phyloP scores from a whole-genome alignment of 441 rosid genomes.

The Jatropha podagrica region DNA sequence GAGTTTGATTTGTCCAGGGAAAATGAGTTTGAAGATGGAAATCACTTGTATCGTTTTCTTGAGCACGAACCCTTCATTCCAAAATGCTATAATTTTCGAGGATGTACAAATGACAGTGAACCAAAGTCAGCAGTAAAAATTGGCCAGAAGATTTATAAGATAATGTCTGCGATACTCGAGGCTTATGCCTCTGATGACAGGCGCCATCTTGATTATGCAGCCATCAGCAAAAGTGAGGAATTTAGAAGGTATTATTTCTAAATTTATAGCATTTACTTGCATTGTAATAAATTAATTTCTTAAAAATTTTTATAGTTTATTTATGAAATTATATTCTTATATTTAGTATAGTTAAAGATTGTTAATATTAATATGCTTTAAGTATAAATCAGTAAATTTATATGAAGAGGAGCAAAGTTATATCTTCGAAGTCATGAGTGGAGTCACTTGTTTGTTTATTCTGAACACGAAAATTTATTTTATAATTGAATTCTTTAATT shows the following conservation, averaged over 20 bases:
- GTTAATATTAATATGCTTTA: too few relatives aligned
- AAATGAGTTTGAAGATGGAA: slow-evolving; percentile 81
- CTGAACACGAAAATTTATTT: too few relatives aligned
- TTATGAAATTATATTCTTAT: too few relatives aligned
- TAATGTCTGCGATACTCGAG: slow-evolving; percentile 87
- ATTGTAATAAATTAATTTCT: too few relatives aligned
- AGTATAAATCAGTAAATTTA: too few relatives aligned
- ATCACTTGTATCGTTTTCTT: slow-evolving; percentile 69
- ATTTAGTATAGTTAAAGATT: too few relatives aligned
- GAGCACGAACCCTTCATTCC: slow-evolving; percentile 78
- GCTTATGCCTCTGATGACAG: slow-evolving; percentile 71
- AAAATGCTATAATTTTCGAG: slow-evolving; percentile 70
- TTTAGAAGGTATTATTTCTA: slow-evolving; percentile 63
- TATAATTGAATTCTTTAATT: too few relatives aligned
- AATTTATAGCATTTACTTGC: too few relatives aligned
- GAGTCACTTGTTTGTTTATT: too few relatives aligned
- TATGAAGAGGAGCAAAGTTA: too few relatives aligned
- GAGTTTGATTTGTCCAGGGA: slow-evolving; percentile 39
- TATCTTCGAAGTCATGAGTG: too few relatives aligned
- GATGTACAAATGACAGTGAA: slow-evolving; percentile 55
- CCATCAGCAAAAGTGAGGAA: slow-evolving; percentile 72
- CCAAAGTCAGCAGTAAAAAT: slow-evolving; percentile 59
- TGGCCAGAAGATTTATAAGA: slow-evolving; percentile 52
- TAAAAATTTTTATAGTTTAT: too few relatives aligned
- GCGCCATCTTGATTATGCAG: slow-evolving; percentile 51